Conservation (phyloP, 345 rosid species). For the Populus deltoides region DNA sequence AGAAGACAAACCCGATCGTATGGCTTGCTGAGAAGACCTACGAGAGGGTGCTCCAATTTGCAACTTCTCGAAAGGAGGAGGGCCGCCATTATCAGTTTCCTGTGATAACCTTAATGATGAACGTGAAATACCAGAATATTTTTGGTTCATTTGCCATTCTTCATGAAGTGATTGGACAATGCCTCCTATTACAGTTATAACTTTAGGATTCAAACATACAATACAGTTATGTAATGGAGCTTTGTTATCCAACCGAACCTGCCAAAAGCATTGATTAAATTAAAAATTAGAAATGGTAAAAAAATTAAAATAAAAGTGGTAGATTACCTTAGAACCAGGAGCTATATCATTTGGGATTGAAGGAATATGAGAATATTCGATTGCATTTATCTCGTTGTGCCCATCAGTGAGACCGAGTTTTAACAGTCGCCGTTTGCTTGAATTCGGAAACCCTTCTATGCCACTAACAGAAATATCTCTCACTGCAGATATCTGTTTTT, state of each 20-base stretch:
- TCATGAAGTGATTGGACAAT: slow-evolving; percentile 71
- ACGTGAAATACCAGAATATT: slow-evolving; percentile 58
- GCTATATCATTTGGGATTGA: slow-evolving; percentile 52
- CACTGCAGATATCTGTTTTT: slow-evolving; percentile 52
- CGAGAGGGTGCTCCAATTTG: slow-evolving; percentile 41
- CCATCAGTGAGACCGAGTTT: slow-evolving; percentile 72
- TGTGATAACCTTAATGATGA: slow-evolving; percentile 44
- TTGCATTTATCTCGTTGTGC: slow-evolving; percentile 57
- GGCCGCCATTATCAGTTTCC: slow-evolving; percentile 53
- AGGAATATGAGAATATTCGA: slow-evolving; percentile 64
- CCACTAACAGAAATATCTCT: slow-evolving; percentile 72
- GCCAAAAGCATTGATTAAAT: slow-evolving; percentile 14
- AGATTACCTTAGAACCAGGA: slow-evolving; percentile 83
- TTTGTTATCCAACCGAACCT: slow-evolving; percentile 82
- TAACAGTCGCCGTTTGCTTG: slow-evolving; percentile 53
- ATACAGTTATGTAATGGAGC: slow-evolving; percentile 56
- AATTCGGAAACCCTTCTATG: slow-evolving; percentile 48
- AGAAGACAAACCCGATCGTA: slow-evolving; percentile 27
- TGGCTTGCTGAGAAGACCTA: slow-evolving; percentile 30
- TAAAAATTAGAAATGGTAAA: slow-evolving; percentile 7
- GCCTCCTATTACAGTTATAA: slow-evolving; percentile 69
- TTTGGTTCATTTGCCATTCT: slow-evolving; percentile 88
- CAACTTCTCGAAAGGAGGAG: slow-evolving; percentile 87
- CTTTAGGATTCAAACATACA: slow-evolving; percentile 63
- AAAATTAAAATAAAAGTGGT: background rate